Percentiles rank a stretch among this genome's conserved stretches.
Evolutionary conservation across 352 stramenopile species (phyloP).

Genomic region (Phytophthora ramorum): DNA sequence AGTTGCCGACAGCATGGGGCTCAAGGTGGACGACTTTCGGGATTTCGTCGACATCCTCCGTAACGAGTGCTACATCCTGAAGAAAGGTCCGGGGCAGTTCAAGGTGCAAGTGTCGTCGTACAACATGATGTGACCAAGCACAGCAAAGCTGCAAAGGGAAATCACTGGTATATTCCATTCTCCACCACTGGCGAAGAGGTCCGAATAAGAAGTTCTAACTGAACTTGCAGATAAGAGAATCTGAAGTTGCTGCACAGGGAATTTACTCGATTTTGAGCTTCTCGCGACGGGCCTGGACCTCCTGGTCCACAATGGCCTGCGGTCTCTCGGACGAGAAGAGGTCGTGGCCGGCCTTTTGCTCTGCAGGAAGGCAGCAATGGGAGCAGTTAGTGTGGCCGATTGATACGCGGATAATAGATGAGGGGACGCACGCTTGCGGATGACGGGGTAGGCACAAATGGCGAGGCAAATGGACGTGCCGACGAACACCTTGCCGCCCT

Average conservation of each 20-base stretch:
- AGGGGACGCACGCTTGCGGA: slow-evolving; percentile 61
- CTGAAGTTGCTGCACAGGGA: not conserved
- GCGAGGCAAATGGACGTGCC: slow-evolving; percentile 72
- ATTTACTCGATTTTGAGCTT: slow-evolving; percentile 71
- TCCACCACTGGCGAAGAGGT: slow-evolving; percentile 5
- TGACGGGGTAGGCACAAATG: slow-evolving; percentile 73
- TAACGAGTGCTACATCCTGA: slow-evolving; percentile 87
- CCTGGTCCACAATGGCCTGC: slow-evolving; percentile 77
- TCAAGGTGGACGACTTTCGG: slow-evolving; percentile 81
- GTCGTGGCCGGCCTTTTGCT: slow-evolving; percentile 84
- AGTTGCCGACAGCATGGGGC: slow-evolving; percentile 73
- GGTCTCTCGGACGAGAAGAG: slow-evolving; percentile 88
- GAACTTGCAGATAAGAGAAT: not conserved
- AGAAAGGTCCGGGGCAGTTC: slow-evolving; percentile 82
- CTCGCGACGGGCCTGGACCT: slow-evolving; percentile 70
- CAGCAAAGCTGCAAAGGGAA: not conserved
- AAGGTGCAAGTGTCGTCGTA: slow-evolving; percentile 77
- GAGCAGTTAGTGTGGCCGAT: not conserved
- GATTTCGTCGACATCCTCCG: slow-evolving; percentile 90
- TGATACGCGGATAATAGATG: not conserved
- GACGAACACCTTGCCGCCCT: slow-evolving; percentile 77
- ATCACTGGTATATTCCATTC: slow-evolving; percentile 25
- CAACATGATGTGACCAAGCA: slow-evolving; percentile 36
- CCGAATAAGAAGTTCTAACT: slow-evolving; percentile 13
- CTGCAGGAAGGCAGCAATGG: slow-evolving; percentile 33